These are phyloP conservation scores for Wickerhamomyces sp. DNA, from an alignment of 1,139 yeast species.

Conservation along the genomic window DNA sequence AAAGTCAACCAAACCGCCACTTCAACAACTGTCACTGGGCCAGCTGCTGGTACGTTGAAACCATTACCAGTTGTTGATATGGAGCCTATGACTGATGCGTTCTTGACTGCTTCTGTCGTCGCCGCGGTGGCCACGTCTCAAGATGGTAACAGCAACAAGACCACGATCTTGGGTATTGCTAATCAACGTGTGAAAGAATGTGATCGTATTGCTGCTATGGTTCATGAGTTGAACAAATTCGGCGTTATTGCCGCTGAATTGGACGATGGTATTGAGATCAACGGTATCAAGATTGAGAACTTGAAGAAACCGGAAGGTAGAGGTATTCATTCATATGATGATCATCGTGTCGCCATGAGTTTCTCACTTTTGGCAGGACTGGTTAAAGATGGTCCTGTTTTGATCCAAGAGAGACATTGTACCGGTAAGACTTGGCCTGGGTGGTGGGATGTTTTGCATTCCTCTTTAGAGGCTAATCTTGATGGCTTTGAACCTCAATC, in stretches of 20 bases:
- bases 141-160: constrained; percentile 43
- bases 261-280: constrained; percentile 87
- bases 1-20: constrained; percentile 72
- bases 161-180: constrained; percentile 91
- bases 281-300: constrained; percentile 50
- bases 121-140: constrained; percentile 73
- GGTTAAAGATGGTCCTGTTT: constrained; percentile 48
- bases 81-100: constrained; percentile 99
- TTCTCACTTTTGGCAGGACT: constrained; percentile 75
- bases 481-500: constrained; percentile 57
- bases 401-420: constrained; percentile 81
- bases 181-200: constrained; percentile 98
- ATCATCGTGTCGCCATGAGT: constrained; percentile 98
- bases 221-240: constrained; percentile 77
- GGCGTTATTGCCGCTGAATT: constrained; percentile 83
- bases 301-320: constrained; percentile 45
- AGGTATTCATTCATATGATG: constrained; percentile 82
- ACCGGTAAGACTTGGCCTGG: constrained; percentile 99
- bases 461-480: constrained; percentile 55
- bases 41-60: constrained; percentile 59
- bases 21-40: constrained; percentile 91
- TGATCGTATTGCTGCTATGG: constrained; percentile 94
- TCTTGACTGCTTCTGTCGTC: constrained; percentile 91
- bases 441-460: constrained; percentile 94
- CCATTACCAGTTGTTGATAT: constrained; percentile 80